These are phyloP conservation scores for Yamadazyma sp. DNA, from an alignment of 1,139 yeast species.

Conservation along the genomic window DNA sequence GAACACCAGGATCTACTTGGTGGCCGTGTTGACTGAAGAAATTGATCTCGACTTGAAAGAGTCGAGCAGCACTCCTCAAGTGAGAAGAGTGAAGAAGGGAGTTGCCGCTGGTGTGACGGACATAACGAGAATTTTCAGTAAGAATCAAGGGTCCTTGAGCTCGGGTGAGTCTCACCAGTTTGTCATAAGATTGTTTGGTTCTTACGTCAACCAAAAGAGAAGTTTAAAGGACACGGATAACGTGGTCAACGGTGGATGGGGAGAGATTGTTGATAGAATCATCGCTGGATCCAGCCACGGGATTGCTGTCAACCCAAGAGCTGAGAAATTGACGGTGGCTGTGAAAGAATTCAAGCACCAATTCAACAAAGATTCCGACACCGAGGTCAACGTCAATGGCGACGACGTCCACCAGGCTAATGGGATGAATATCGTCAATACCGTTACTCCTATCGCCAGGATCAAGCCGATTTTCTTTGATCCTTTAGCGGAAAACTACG, in stretches of 20 bases:
- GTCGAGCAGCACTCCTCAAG: conserved; percentile 21
- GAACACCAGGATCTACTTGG: conserved; percentile 62
- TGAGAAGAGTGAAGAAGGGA: conserved; percentile 67
- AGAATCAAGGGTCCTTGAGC: conserved; percentile 58
- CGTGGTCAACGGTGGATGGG: conserved; percentile 78
- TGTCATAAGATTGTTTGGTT: conserved; percentile 69
- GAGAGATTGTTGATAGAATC: conserved; percentile 78
- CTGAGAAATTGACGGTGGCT: conserved; percentile 68
- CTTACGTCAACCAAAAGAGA: conserved; percentile 50
- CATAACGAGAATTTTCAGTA: conserved; percentile 74
- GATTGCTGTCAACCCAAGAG: conserved; percentile 80
- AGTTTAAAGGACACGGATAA: conserved; percentile 19
- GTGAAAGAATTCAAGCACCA: conserved; percentile 74
- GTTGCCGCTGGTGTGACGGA: conserved; percentile 90
- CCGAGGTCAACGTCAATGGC: not conserved
- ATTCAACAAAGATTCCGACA: conserved; percentile 18
- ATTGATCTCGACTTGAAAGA: conserved; percentile 37
- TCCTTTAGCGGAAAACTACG: conserved; percentile 60
- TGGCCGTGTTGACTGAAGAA: conserved; percentile 67
- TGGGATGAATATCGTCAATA: conserved; percentile 26
- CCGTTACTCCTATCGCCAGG: conserved; percentile 56
- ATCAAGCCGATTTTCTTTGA: conserved; percentile 65
- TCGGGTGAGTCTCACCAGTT: conserved; percentile 72
- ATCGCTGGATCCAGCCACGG: conserved; percentile 77
- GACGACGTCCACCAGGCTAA: conserved; percentile 31